These are phyloP conservation scores for Auriculariales sp. DNA, from an alignment of 768 basidiomycete genomes.

Conservation along the genomic window DNA sequence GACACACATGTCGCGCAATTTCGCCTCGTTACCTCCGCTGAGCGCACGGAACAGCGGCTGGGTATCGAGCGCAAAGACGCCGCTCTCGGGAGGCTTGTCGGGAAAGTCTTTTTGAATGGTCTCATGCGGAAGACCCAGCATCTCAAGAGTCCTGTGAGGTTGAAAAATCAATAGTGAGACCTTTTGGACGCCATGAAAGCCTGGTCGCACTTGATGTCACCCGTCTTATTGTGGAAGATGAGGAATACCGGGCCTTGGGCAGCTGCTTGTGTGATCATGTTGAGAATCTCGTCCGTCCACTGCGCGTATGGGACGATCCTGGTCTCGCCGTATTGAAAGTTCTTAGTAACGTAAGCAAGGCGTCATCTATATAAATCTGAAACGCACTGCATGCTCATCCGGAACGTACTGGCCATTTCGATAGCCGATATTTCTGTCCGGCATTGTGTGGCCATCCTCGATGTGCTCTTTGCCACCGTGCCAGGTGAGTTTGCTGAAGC, in stretches of 20 bases:
- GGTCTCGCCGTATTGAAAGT: conserved; percentile 54
- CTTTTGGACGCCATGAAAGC: too few relatives aligned
- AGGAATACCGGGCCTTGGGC: conserved; percentile 51
- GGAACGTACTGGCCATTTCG: conserved; percentile 50
- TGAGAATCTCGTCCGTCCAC: conserved; percentile 38
- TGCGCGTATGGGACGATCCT: conserved; percentile 32
- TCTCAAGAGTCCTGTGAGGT: too few relatives aligned
- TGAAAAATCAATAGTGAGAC: too few relatives aligned
- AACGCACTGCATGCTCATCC: conserved; percentile 26
- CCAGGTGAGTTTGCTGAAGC: conserved; percentile 54
- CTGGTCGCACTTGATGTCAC: conserved; percentile 54
- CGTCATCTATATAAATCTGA: not conserved
- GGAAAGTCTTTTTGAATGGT: conserved; percentile 52
- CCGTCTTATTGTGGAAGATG: conserved; percentile 64
- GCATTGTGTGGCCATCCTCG: conserved; percentile 44
- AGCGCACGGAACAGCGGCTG: conserved; percentile 62
- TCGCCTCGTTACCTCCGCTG: conserved; percentile 44
- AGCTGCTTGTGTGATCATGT: conserved; percentile 26
- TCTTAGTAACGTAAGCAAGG: conserved; percentile 20
- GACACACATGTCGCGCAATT: conserved; percentile 46
- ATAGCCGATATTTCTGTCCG: conserved; percentile 43
- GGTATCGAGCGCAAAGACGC: conserved; percentile 58
- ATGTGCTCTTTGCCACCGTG: conserved; percentile 29
- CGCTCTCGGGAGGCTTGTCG: conserved; percentile 32
- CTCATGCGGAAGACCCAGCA: too few relatives aligned